phyloP scores from a whole-genome alignment of 257 asterid species.

The Capsicum chinense region DNA sequence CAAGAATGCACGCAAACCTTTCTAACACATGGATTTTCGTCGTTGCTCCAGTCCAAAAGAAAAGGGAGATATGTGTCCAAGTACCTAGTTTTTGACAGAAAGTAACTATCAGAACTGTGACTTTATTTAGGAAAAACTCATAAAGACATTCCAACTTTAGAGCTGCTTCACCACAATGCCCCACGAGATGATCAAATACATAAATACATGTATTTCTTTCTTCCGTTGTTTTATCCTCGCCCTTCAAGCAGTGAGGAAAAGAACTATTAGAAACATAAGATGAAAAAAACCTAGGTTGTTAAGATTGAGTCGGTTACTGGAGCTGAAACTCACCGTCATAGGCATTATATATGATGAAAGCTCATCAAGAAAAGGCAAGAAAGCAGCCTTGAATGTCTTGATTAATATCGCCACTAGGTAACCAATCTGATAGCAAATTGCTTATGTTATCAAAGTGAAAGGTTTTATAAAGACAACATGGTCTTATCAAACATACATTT shows the following conservation, averaged over 20 bases:
- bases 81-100: conserved; percentile 57
- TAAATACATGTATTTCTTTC: conserved; percentile 92
- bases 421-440: conserved; percentile 56
- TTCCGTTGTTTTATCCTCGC: conserved; percentile 82
- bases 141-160: conserved; percentile 55
- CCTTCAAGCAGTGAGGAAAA: conserved; percentile 46
- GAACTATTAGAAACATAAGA: neutral
- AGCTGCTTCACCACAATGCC: conserved; percentile 84
- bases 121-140: conserved; percentile 21
- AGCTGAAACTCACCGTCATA: conserved; percentile 77
- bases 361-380: conserved; percentile 92
- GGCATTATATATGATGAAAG: conserved; percentile 81
- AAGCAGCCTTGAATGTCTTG: conserved; percentile 76
- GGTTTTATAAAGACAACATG: neutral
- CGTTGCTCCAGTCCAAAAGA: conserved; percentile 91
- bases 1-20: conserved; percentile 54
- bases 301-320: neutral
- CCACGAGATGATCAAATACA: conserved; percentile 89
- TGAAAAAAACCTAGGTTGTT: neutral
- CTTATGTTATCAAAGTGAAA: neutral
- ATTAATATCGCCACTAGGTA: conserved; percentile 81
- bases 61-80: conserved; percentile 85
- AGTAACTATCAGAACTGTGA: conserved; percentile 18
- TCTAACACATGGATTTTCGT: conserved; percentile 79
- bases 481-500: conserved; percentile 56